Percentiles rank a stretch among this genome's conserved stretches.
These are phyloP conservation scores for Lentinula sp. DNA, from an alignment of 768 basidiomycete genomes.

Conservation along the genomic window DNA sequence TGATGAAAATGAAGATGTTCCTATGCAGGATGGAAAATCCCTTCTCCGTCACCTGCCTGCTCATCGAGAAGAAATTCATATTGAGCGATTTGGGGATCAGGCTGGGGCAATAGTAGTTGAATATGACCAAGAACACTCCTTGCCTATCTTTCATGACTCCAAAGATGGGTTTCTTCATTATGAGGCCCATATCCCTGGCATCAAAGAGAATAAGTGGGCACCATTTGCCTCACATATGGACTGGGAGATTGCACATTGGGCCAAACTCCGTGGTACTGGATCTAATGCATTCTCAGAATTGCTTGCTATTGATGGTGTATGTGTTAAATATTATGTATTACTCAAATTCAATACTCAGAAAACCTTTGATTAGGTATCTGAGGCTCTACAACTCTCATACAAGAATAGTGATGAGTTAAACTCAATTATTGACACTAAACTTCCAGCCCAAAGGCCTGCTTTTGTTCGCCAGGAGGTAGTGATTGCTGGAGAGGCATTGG, in stretches of 20 bases:
- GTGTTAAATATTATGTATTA: background rate
- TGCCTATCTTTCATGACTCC: background rate
- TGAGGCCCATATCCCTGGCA: background rate
- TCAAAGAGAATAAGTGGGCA: slow-evolving; percentile 3
- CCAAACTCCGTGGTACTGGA: slow-evolving; percentile 18
- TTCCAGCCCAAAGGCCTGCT: too few species aligned
- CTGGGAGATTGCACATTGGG: slow-evolving; percentile 18
- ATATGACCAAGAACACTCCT: too few species aligned
- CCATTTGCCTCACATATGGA: slow-evolving; percentile 15
- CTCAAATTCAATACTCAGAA: background rate
- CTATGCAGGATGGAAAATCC: too few species aligned
- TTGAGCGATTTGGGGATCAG: too few species aligned
- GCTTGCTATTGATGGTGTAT: slow-evolving; percentile 21
- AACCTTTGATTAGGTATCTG: slow-evolving; percentile 11
- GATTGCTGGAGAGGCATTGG: slow-evolving; percentile 21
- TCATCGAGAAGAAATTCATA: too few species aligned
- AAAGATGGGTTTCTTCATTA: background rate
- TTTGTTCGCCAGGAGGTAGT: background rate
- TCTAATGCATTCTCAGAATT: slow-evolving; percentile 12
- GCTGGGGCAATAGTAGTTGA: too few species aligned
- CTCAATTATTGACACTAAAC: too few species aligned
- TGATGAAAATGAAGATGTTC: too few species aligned
- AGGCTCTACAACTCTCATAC: slow-evolving; percentile 25
- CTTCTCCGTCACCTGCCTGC: too few species aligned
- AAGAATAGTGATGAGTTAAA: slow-evolving; percentile 25